Base-by-base conservation (phyloP, 345 rosid genomes). In the Isatis tinctoria region DNA sequence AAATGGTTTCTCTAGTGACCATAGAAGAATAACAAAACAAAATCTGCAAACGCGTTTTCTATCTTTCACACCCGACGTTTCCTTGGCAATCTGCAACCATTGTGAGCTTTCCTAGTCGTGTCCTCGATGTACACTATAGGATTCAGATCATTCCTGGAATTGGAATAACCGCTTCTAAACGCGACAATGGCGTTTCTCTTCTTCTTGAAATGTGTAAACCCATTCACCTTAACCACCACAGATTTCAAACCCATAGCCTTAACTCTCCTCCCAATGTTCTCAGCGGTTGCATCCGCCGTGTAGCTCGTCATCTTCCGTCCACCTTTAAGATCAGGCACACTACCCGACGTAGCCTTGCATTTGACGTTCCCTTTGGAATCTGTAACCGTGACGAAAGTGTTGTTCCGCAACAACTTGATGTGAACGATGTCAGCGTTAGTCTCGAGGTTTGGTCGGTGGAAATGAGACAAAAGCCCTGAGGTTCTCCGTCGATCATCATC, bases 221-320 rank as follows among this genome's bases (percentile, higher is more conserved):
- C 99, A 27, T 86, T 88, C 57, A 95, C 97, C 70, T 82, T 95
- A 56, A 90, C 70, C 56, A 92, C 97, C n/a, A 95, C 87, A 2
- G 93, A 87, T 49, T 84, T 90, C 77, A 95, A 51, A 5, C 96
- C 99, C 87, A 84, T 66, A 2, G 79, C 84, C 71, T 86, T 88
- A 2, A 86, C 86, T 70, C 71, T 26, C 17, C 92, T 79, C 37
- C 99, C 99, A 37, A 86, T 87, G 60, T 85, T 83, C 69, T 95
- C 99, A 7, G 99, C 93, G 10, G 93, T 87, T 27, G 99, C 97
- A 78, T 92, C 97, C 35, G 99, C 90, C 6, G 88, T 84, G 81
- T 88, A 91, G 10, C 83, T 82, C 1, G 96, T 76, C 44, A 83
- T 59, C 75, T 87, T 87, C 17, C 86, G 59, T 6, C 88, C 97